A percentile compares a stretch with the other conserved stretches of the same genome.
phyloP scores from a whole-genome alignment of 2,329 filamentous ascomycete species.

The Diaporthe batatas region DNA sequence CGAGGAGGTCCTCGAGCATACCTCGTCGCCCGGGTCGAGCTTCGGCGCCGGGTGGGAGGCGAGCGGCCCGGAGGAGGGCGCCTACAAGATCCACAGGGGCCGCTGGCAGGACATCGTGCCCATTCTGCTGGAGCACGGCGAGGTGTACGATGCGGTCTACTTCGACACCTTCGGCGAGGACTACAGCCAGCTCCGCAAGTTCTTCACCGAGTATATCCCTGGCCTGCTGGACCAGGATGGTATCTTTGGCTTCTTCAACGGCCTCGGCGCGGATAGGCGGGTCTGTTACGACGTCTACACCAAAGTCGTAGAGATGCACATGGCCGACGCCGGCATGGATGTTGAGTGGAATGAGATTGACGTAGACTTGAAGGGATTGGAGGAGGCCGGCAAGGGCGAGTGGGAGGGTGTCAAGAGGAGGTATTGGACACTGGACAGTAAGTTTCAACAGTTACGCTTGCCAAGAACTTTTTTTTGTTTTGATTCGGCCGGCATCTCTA shows the following conservation, averaged over 20 bases:
- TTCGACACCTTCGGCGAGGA: conserved; percentile 98
- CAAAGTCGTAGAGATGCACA: conserved; percentile 90
- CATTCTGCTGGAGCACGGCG: conserved; percentile 74
- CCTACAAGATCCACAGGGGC: conserved; percentile 79
- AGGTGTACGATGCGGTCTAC: conserved; percentile 89
- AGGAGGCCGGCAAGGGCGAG: conserved; percentile 76
- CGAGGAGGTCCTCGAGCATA: conserved; percentile 78
- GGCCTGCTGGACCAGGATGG: conserved; percentile 79
- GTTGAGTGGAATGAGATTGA: conserved; percentile 85
- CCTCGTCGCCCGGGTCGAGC: conserved; percentile 62
- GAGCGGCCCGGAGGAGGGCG: conserved; percentile 70
- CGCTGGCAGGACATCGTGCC: conserved; percentile 87
- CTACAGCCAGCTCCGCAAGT: conserved; percentile 85
- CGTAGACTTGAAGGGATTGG: conserved; percentile 76
- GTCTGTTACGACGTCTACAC: conserved; percentile 98
- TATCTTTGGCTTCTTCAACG: conserved; percentile 89
- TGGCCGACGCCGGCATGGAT: conserved; percentile 89
- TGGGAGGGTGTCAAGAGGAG: conserved; percentile 91
- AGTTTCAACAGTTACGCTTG: conserved; percentile 49
- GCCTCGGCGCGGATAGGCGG: conserved; percentile 89
- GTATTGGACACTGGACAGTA: conserved; percentile 88
- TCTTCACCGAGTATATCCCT: conserved; percentile 90
- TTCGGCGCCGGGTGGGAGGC: conserved; percentile 70
- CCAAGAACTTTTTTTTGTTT: conserved; percentile 15
- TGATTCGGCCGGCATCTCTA: conserved; percentile 41